A percentile compares a stretch with the other conserved stretches of the same genome.
Conservation (phyloP, 345 rosid species). For the Populus ilicifolia region DNA sequence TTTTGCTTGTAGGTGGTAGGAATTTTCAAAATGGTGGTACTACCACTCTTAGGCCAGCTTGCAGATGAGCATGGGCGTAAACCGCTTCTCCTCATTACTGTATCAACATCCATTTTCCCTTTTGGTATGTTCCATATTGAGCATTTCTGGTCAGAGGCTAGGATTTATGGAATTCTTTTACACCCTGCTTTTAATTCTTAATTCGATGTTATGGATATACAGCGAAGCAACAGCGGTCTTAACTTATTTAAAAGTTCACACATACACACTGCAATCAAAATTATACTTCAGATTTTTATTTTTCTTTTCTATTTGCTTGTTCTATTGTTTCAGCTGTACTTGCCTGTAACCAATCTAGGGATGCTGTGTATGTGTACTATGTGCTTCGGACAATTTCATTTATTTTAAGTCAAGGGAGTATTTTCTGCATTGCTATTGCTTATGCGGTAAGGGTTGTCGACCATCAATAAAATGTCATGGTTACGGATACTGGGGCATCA, state of each 20-base stretch:
- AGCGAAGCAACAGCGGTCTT: not conserved
- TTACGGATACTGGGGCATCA: not conserved
- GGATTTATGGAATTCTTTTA: not conserved
- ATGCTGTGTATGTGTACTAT: constrained; percentile 48
- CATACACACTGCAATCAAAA: not conserved
- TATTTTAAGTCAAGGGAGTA: constrained; percentile 56
- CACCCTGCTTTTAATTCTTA: not conserved
- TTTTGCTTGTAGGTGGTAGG: constrained; percentile 42
- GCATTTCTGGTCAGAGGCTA: not conserved
- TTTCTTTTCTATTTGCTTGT: constrained; percentile 1
- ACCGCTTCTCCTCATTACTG: constrained; percentile 40
- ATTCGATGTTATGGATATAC: not conserved
- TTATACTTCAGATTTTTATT: not conserved
- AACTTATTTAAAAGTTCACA: not conserved
- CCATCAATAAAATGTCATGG: not conserved
- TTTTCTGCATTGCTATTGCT: constrained; percentile 53
- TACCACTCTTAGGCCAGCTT: constrained; percentile 55
- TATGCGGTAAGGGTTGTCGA: constrained; percentile 37
- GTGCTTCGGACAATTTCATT: constrained; percentile 48
- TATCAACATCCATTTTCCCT: constrained; percentile 50
- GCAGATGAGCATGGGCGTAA: constrained; percentile 60
- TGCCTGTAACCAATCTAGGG: constrained; percentile 37
- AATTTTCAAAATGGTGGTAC: constrained; percentile 51
- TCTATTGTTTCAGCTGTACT: constrained; percentile 40
- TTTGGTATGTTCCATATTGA: constrained; percentile 30